Conservation (phyloP, 345 rosid species). For the Eucalyptus urophylla region DNA sequence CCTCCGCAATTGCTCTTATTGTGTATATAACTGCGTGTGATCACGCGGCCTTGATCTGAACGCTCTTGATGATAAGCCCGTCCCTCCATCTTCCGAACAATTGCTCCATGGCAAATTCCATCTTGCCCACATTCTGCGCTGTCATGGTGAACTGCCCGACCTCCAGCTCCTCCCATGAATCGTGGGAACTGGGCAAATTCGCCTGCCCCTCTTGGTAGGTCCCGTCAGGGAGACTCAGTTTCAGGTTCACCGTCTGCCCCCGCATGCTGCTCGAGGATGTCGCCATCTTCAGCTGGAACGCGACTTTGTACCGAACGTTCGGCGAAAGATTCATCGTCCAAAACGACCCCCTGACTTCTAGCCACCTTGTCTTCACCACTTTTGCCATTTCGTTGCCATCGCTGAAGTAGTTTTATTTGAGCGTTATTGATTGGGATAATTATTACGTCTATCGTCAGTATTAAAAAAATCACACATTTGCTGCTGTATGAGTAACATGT, state of each 20-base stretch:
- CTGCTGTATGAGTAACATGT: fast-evolving
- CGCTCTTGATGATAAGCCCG: neutral
- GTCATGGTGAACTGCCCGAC: neutral
- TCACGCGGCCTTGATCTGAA: neutral
- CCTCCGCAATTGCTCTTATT: neutral
- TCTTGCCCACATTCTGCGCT: neutral
- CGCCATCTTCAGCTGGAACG: neutral
- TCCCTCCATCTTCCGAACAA: neutral
- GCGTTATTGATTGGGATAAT: neutral
- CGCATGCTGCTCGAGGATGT: neutral
- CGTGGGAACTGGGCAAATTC: fast-evolving
- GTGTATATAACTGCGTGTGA: neutral
- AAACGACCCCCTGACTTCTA: neutral
- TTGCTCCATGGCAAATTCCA: neutral
- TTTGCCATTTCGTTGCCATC: neutral
- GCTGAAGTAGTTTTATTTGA: neutral
- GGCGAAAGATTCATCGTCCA: neutral
- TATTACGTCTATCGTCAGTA: neutral
- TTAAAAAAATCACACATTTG: neutral
- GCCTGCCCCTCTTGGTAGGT: neutral
- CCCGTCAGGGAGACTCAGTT: neutral
- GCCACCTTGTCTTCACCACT: neutral
- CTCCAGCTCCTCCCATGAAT: neutral
- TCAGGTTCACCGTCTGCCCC: neutral
- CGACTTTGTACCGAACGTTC: fast-evolving